phyloP scores from a whole-genome alignment of 352 stramenopile species.

The Globisporangium irregulare region DNA sequence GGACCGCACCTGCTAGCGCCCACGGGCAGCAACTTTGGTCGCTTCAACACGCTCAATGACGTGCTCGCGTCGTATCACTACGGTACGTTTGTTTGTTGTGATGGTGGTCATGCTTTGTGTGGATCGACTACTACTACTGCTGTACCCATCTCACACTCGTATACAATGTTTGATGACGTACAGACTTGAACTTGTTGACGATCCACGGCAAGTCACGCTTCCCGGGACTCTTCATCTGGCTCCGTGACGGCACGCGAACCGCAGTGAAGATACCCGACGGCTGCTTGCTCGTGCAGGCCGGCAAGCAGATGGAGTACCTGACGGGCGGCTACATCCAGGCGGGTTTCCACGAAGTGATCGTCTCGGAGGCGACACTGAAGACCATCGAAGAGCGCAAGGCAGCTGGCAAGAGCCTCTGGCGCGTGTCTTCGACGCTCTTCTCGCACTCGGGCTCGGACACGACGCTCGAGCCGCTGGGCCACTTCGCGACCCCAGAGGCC shows the following conservation, averaged over 20 bases:
- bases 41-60: conserved; percentile 77
- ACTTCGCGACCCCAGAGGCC: conserved; percentile 69
- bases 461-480: conserved; percentile 74
- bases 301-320: conserved; percentile 92
- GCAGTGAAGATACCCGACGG: conserved; percentile 88
- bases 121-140: not conserved
- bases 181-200: conserved; percentile 92
- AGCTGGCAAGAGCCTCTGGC: conserved; percentile 80
- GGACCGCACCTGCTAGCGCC: conserved; percentile 89
- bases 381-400: conserved; percentile 70
- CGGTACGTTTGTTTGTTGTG: conserved; percentile 21
- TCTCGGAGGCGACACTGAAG: conserved; percentile 71
- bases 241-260: conserved; percentile 82
- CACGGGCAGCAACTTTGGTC: conserved; percentile 86
- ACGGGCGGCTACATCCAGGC: conserved; percentile 90
- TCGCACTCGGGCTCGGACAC: conserved; percentile 89
- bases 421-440: conserved; percentile 91
- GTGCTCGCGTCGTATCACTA: conserved; percentile 93
- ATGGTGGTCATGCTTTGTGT: not conserved
- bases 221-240: conserved; percentile 90
- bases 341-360: conserved; percentile 92
- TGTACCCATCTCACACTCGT: not conserved
- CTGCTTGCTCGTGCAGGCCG: conserved; percentile 86
- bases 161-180: not conserved
- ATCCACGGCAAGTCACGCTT: conserved; percentile 93